These are phyloP conservation scores for Sporisorium graminicola DNA, from an alignment of 1,284 basidiomycete species.

Conservation along the genomic window DNA sequence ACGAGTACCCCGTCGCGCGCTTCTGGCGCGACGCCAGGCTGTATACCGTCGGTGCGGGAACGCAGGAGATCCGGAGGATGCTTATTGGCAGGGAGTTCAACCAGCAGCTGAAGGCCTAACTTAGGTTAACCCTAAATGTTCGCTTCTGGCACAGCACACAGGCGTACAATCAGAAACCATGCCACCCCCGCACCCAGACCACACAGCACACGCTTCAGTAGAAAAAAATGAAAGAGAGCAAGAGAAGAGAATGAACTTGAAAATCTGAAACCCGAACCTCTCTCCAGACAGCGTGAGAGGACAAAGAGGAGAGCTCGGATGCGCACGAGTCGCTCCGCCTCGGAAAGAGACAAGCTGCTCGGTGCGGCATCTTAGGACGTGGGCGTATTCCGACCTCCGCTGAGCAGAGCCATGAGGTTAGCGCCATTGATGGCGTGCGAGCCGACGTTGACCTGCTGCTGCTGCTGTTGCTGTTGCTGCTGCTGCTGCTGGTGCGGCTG, in stretches of 20 bases:
- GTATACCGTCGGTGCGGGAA: constrained; percentile 63
- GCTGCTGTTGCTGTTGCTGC: constrained; percentile 15
- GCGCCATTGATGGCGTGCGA: constrained; percentile 44
- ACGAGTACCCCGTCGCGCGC: constrained; percentile 54
- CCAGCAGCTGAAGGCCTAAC: constrained; percentile 11
- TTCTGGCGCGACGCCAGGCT: constrained; percentile 59
- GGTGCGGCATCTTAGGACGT: not conserved
- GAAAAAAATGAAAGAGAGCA: too few species aligned
- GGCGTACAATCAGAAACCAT: too few species aligned
- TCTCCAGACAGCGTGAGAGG: too few species aligned
- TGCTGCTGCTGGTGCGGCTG: constrained; percentile 8
- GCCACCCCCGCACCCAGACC: too few species aligned
- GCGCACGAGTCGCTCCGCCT: too few species aligned
- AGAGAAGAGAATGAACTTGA: too few species aligned
- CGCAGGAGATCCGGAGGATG: constrained; percentile 64
- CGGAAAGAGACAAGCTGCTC: too few species aligned
- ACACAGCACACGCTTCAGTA: too few species aligned
- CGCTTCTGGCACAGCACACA: too few species aligned
- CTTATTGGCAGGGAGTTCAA: constrained; percentile 61
- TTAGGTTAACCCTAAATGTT: too few species aligned
- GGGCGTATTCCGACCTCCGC: constrained; percentile 34
- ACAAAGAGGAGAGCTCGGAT: not conserved
- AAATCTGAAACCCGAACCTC: not conserved
- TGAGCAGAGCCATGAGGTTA: constrained; percentile 53
- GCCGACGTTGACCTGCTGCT: constrained; percentile 27